Evolutionary conservation across 352 stramenopile species (phyloP).

Genomic region (Blastocystis sp.): DNA sequence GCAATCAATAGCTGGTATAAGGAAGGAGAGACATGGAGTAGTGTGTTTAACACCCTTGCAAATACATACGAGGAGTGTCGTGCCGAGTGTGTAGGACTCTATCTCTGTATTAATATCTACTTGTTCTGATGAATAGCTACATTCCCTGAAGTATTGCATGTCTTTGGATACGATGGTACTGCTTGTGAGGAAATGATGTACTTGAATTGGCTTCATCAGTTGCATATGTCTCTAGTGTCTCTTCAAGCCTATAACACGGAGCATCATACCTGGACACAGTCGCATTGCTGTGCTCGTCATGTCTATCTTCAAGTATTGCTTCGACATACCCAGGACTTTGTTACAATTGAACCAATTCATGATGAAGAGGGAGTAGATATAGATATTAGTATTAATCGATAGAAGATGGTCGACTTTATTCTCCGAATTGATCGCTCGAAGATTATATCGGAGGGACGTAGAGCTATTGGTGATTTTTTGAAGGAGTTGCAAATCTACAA

Average conservation of each 20-base stretch:
- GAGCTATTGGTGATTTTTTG: conserved; percentile 63
- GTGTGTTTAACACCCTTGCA: conserved; percentile 57
- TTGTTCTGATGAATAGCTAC: background rate
- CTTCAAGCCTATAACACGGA: conserved; percentile 62
- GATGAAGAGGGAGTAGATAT: conserved; percentile 35
- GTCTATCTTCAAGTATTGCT: conserved; percentile 64
- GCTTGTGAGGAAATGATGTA: conserved; percentile 64
- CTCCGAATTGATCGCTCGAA: conserved; percentile 21
- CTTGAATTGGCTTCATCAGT: conserved; percentile 61
- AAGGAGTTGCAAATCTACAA: conserved; percentile 65
- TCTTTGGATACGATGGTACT: conserved; percentile 64
- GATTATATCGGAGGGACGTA: conserved; percentile 48
- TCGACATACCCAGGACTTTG: conserved; percentile 54
- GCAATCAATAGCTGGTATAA: conserved; percentile 63
- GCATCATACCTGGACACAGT: conserved; percentile 62
- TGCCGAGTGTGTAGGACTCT: conserved; percentile 64
- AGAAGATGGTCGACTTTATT: conserved; percentile 11
- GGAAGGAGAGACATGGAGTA: conserved; percentile 63
- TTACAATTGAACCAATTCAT: conserved; percentile 52
- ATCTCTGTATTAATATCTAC: conserved; percentile 29
- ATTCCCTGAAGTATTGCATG: conserved; percentile 56
- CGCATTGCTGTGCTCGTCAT: conserved; percentile 64
- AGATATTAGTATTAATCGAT: background rate
- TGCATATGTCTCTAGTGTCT: conserved; percentile 62
- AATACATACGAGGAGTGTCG: conserved; percentile 65